Conservation (phyloP, 116 monocot genomes). For the Trichopus zeylanicus region DNA sequence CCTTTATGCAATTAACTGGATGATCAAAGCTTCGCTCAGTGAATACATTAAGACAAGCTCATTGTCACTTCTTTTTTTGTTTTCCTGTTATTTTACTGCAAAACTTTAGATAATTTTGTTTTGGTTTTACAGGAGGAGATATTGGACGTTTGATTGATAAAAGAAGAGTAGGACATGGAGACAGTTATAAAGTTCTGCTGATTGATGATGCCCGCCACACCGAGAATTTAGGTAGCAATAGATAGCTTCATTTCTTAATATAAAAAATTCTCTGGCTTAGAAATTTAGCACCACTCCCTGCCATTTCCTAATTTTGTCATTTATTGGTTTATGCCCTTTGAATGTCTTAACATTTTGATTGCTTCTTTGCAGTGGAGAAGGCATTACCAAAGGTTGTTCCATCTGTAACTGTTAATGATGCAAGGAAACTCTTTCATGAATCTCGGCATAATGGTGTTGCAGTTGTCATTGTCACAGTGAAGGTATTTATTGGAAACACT, state of each 20-base stretch:
- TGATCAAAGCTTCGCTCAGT: no score
- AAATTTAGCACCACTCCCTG: no score
- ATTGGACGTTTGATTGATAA: constrained; percentile 17
- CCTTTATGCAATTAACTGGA: no score
- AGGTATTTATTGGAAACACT: constrained; percentile 19
- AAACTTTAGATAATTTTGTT: neutral
- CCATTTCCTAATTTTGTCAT: neutral
- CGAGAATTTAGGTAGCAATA: constrained; percentile 41
- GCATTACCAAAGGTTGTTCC: constrained; percentile 50
- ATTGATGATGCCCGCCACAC: constrained; percentile 60
- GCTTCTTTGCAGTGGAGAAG: constrained; percentile 42
- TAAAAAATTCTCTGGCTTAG: neutral
- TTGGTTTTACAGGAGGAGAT: constrained; percentile 33
- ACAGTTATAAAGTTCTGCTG: constrained; percentile 64
- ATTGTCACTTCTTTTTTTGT: no score
- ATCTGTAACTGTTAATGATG: constrained; percentile 27
- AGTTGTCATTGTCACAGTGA: constrained; percentile 60
- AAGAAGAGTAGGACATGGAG: constrained; percentile 39
- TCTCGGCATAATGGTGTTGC: constrained; percentile 50
- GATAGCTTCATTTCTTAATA: neutral
- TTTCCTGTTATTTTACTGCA: no score
- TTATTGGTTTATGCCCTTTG: neutral
- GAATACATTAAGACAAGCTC: no score
- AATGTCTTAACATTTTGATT: neutral
- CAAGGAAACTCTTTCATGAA: constrained; percentile 54